Conservation (phyloP, 2,329 filamentous ascomycete genomes). For the Biscogniauxia marginata region DNA sequence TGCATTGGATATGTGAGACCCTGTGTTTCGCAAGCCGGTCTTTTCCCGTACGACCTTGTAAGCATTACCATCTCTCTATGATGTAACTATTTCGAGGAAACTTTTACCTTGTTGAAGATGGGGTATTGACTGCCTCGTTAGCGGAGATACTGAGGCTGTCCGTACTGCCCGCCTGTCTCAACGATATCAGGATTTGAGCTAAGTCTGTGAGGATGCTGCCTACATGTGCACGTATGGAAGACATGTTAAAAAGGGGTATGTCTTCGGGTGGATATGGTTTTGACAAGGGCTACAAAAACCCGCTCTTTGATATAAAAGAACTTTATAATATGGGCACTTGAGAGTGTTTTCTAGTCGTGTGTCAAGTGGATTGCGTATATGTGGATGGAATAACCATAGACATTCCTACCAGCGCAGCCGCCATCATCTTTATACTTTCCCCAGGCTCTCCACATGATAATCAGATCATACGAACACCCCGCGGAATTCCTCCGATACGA, state of each 20-base stretch:
- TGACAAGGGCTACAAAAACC: too few species aligned
- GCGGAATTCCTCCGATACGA: too few species aligned
- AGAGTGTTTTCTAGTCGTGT: too few species aligned
- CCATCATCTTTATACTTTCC: too few species aligned
- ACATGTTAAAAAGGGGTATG: not conserved
- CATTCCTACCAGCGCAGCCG: too few species aligned
- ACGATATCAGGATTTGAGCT: not conserved
- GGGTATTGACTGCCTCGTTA: not conserved
- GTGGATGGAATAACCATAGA: too few species aligned
- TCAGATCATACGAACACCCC: too few species aligned
- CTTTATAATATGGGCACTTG: too few species aligned
- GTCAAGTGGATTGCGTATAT: too few species aligned
- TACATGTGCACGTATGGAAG: not conserved
- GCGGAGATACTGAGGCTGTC: not conserved
- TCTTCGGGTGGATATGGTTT: not conserved
- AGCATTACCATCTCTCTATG: not conserved
- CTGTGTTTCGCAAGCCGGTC: not conserved
- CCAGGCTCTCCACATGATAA: too few species aligned
- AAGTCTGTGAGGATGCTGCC: not conserved
- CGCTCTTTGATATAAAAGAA: too few species aligned
- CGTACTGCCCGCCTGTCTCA: not conserved
- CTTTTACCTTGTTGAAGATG: not conserved
- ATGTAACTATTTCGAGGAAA: not conserved
- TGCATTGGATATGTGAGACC: not conserved
- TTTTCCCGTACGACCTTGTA: not conserved